Evolutionary conservation across 108 stramenopile genomes (phyloP), one percentile per base, ranked within the genome.

Genomic region (Mayamaea pseudoterrestris): DNA sequence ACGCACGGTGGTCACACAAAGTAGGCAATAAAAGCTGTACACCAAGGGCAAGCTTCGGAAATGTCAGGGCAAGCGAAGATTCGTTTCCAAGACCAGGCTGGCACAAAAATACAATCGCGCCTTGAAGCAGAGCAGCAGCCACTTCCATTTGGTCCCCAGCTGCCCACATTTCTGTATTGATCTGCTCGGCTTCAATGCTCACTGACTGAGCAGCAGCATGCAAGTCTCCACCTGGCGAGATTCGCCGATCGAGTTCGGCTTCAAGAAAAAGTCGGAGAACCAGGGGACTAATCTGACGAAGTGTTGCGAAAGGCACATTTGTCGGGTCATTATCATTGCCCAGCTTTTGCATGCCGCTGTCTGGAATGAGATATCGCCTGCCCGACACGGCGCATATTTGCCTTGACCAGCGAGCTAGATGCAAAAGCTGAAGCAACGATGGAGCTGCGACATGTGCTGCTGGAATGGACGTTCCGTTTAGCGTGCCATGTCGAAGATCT

Each of bases 41-140:
- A 1, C 67, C 73, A 21, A 63, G 60, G 11, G 73, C 58, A 47
- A 90, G 83, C 39, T 81, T 68, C 2, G 74, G 63, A 52, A 78
- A 82, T 36, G 79, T 82, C 35, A 62, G 21, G 20, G 70, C 49
- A 21, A 90, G 49, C 1, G 83, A 77, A 6, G 49, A 29, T 31
- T 86, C 89, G 39, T 73, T 70, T 3, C 78, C 66, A 44, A 73
- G 80, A 13, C 83, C 88, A 4, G 83, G 81, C 32, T 78, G 68
- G 44, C 84, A 66, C 14, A 76, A 52, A 39, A 75, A 62, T 30
- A 83, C 62, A 27, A 81, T 62, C 9, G 79, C 61, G 4, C 83
- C 78, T 53, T 85, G 64, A 13, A 82, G 60, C 7, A 90, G 41
- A 9, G 67, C 71, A 23, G 67, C 62, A 11, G 68, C 56, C 29